Evolutionary conservation across 1,284 basidiomycete species (phyloP).

Genomic region (Wallemia ichthyophaga): DNA sequence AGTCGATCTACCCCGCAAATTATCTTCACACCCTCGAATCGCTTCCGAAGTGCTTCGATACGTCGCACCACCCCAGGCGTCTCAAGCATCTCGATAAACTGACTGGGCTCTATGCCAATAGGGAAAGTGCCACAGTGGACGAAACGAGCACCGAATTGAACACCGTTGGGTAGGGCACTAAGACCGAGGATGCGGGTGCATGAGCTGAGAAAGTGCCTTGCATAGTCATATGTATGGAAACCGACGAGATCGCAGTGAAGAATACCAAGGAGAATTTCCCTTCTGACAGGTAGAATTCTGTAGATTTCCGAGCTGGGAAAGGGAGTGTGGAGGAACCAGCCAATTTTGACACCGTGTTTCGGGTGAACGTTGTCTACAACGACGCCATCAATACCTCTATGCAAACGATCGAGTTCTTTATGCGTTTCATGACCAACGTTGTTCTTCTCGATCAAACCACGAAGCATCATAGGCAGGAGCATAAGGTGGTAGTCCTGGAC

Average conservation of each 20-base stretch:
- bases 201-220: slow-evolving; percentile 90
- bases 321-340: slow-evolving; percentile 94
- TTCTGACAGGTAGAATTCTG: slow-evolving; percentile 81
- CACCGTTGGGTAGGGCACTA: slow-evolving; percentile 93
- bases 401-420: slow-evolving; percentile 38
- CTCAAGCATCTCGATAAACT: slow-evolving; percentile 62
- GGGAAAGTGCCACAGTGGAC: slow-evolving; percentile 96
- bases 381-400: slow-evolving; percentile 28
- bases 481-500: slow-evolving; percentile 51
- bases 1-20: slow-evolving; percentile 93
- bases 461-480: slow-evolving; percentile 81
- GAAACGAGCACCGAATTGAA: slow-evolving; percentile 77
- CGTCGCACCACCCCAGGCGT: slow-evolving; percentile 48
- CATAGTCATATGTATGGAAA: slow-evolving; percentile 99
- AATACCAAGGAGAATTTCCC: slow-evolving; percentile 82
- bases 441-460: slow-evolving; percentile 40
- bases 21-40: slow-evolving; percentile 82
- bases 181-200: slow-evolving; percentile 85
- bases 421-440: slow-evolving; percentile 20
- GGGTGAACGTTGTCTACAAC: slow-evolving; percentile 1
- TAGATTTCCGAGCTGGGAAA: slow-evolving; percentile 97
- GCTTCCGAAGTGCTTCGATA: slow-evolving; percentile 47
- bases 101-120: slow-evolving; percentile 83
- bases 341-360: slow-evolving; percentile 41
- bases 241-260: slow-evolving; percentile 88